Conservation (phyloP, 2,329 filamentous ascomycete species). For the Trichoderma breve region DNA sequence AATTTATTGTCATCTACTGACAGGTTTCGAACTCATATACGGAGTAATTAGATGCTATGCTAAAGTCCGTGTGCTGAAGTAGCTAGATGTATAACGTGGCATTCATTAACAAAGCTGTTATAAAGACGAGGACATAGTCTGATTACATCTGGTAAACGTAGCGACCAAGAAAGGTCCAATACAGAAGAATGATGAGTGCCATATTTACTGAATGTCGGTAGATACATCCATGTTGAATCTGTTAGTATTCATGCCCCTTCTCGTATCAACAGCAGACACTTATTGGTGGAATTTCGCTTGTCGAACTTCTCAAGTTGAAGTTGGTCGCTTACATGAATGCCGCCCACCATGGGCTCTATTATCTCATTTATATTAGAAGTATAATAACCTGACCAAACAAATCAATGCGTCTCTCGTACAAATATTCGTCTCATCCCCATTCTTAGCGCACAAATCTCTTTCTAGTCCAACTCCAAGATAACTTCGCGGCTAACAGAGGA, state of each 20-base stretch:
- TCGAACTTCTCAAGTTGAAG: neutral
- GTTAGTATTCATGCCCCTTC: neutral
- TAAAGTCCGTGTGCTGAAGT: neutral
- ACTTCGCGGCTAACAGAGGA: conserved; percentile 23
- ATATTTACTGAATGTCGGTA: neutral
- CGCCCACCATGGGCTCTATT: neutral
- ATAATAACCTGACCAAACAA: neutral
- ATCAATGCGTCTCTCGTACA: neutral
- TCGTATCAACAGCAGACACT: neutral
- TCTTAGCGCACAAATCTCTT: neutral
- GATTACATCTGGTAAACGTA: neutral
- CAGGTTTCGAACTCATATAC: too few relatives aligned
- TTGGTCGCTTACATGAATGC: neutral
- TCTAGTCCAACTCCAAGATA: neutral
- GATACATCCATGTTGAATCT: neutral
- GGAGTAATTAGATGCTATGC: too few relatives aligned
- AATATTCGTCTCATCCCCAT: neutral
- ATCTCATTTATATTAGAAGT: neutral
- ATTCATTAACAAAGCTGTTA: neutral
- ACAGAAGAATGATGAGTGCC: neutral
- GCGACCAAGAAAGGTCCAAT: too few relatives aligned
- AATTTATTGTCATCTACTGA: neutral
- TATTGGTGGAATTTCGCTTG: neutral
- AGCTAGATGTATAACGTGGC: neutral
- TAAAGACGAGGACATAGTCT: rapidly evolving